Evolutionary conservation across 176 grass and related monocot genomes (phyloP).

Genomic region (Elaeis guineensis): DNA sequence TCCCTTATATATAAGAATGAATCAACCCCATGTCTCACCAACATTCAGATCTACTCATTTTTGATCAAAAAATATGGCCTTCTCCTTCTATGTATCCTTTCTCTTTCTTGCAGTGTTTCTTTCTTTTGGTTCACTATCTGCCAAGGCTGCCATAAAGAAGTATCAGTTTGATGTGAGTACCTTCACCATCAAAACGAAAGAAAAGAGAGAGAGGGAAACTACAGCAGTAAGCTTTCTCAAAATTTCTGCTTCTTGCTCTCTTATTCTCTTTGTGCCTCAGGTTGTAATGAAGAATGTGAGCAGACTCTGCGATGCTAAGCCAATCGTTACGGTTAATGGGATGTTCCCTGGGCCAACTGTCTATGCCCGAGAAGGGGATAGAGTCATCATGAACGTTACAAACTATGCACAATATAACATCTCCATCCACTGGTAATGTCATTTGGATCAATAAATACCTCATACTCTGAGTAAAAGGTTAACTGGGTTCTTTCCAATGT

Average conservation of each 20-base stretch:
- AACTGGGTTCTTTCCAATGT: neutral
- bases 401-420: slow-evolving; percentile 42
- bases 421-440: slow-evolving; percentile 48
- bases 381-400: slow-evolving; percentile 38
- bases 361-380: slow-evolving; percentile 53
- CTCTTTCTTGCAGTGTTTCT: slow-evolving; percentile 7
- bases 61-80: neutral
- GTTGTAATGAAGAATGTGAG: slow-evolving; percentile 51
- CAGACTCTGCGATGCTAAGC: slow-evolving; percentile 45
- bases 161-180: slow-evolving; percentile 69
- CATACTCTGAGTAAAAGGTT: too few species aligned
- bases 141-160: slow-evolving; percentile 34
- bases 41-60: too few species aligned
- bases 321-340: slow-evolving; percentile 52
- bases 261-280: slow-evolving; percentile 1
- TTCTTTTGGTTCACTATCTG: neutral
- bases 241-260: neutral
- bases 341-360: slow-evolving; percentile 47
- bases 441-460: neutral
- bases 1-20: neutral
- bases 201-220: too few species aligned
- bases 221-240: too few species aligned
- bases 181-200: too few species aligned
- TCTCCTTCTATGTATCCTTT: neutral
- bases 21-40: neutral